phyloP scores from a whole-genome alignment of 306 rosid species.

The Castanea crenata region DNA sequence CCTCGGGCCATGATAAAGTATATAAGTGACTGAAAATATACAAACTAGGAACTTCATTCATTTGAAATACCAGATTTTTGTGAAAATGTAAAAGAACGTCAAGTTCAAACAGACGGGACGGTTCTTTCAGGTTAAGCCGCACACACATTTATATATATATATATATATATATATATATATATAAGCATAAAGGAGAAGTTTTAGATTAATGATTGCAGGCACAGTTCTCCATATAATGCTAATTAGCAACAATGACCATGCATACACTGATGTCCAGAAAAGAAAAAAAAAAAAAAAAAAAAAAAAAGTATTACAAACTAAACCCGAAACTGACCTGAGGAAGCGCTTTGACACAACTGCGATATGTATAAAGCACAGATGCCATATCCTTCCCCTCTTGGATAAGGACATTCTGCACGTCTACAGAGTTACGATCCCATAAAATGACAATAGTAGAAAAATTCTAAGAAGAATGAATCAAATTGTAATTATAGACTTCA shows the following conservation, averaged over 20 bases:
- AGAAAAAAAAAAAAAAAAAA: too few relatives aligned
- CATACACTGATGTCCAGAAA: background rate
- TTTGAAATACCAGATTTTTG: background rate
- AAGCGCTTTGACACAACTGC: slow-evolving; percentile 97
- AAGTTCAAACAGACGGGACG: too few relatives aligned
- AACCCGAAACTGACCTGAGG: slow-evolving; percentile 73
- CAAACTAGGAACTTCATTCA: background rate
- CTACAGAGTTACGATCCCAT: slow-evolving; percentile 3
- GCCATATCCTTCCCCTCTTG: slow-evolving; percentile 97
- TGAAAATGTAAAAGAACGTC: too few relatives aligned
- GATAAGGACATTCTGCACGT: slow-evolving; percentile 69
- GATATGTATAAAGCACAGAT: slow-evolving; percentile 93
- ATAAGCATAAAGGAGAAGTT: background rate
- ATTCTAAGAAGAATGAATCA: background rate
- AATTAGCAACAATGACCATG: background rate
- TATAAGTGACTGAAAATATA: background rate
- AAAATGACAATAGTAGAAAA: background rate
- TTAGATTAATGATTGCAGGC: background rate
- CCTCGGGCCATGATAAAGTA: background rate
- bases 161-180: background rate
- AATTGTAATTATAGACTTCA: slow-evolving; percentile 5
- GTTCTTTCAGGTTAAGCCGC: too few relatives aligned
- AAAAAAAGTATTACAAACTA: background rate
- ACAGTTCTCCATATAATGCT: background rate
- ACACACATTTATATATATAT: background rate